Conservation (phyloP, 1,139 yeast genomes). For the Suhomyces wounanorum region DNA sequence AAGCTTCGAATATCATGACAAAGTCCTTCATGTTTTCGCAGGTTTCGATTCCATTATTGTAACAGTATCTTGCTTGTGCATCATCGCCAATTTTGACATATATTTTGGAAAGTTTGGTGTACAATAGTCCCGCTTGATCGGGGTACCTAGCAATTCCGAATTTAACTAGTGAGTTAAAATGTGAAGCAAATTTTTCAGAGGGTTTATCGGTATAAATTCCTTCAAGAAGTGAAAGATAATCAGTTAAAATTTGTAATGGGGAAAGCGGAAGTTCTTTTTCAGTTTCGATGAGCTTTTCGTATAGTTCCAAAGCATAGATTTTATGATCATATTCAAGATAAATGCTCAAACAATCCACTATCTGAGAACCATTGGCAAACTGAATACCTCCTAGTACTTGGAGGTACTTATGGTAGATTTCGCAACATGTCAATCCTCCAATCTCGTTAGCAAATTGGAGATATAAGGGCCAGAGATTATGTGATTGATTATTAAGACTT, state of each 20-base stretch:
- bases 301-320: conserved; percentile 1
- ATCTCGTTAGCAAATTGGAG: conserved; percentile 51
- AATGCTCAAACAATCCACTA: conserved; percentile 24
- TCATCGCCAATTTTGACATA: conserved; percentile 35
- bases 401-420: conserved; percentile 48
- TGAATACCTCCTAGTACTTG: conserved; percentile 22
- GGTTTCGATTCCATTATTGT: conserved; percentile 47
- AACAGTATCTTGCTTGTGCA: conserved; percentile 49
- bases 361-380: conserved; percentile 5
- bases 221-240: conserved; percentile 10
- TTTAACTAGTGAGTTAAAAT: conserved; percentile 37
- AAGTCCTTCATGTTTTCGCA: conserved; percentile 64
- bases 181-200: conserved; percentile 8
- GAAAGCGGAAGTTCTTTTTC: conserved; percentile 9
- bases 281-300: background rate
- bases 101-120: conserved; percentile 52
- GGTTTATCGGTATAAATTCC: background rate
- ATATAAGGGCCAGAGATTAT: conserved; percentile 60
- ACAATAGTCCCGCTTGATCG: conserved; percentile 59
- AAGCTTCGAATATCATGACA: conserved; percentile 62
- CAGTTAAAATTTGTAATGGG: conserved; percentile 10
- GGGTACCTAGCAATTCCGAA: conserved; percentile 52
- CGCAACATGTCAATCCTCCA: conserved; percentile 45
- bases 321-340: conserved; percentile 29
- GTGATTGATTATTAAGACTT: conserved; percentile 56